A percentile compares a stretch with the other conserved stretches of the same genome.
Evolutionary conservation across 1,139 yeast genomes (phyloP).

Genomic region (Debaryomycetaceae sp.): DNA sequence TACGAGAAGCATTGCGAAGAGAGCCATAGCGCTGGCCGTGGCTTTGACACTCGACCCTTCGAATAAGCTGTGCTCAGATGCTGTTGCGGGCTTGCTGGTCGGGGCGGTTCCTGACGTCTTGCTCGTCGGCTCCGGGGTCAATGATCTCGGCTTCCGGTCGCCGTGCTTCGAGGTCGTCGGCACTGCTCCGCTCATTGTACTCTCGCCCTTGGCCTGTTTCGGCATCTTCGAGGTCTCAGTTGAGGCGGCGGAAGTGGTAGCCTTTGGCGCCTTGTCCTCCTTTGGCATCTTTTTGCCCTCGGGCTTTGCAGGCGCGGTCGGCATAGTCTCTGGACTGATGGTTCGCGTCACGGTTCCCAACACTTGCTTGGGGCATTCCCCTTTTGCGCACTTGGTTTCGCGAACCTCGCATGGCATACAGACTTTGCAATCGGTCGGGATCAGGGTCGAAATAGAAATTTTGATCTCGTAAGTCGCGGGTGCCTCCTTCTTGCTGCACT

Average conservation of each 20-base stretch:
- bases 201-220: too few relatives aligned
- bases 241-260: not conserved
- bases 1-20: not conserved
- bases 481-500: not conserved
- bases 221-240: not conserved
- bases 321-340: too few relatives aligned
- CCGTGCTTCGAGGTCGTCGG: too few relatives aligned
- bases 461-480: not conserved
- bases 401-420: not conserved
- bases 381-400: not conserved
- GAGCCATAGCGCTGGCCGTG: not conserved
- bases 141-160: too few relatives aligned
- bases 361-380: not conserved
- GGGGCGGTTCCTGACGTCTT: too few relatives aligned
- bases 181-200: too few relatives aligned
- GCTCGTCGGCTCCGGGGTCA: too few relatives aligned
- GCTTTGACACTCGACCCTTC: not conserved
- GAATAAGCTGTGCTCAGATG: too few relatives aligned
- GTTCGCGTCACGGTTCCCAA: not conserved
- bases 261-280: too few relatives aligned
- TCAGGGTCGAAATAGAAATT: not conserved
- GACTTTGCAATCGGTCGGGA: not conserved
- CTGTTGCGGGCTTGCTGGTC: too few relatives aligned
- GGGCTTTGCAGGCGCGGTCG: too few relatives aligned
- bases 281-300: too few relatives aligned